Evolutionary conservation across 495 filamentous ascomycete species (phyloP), one percentile per base, ranked within the genome.

Genomic region (Aspergillus bertholletiae): DNA sequence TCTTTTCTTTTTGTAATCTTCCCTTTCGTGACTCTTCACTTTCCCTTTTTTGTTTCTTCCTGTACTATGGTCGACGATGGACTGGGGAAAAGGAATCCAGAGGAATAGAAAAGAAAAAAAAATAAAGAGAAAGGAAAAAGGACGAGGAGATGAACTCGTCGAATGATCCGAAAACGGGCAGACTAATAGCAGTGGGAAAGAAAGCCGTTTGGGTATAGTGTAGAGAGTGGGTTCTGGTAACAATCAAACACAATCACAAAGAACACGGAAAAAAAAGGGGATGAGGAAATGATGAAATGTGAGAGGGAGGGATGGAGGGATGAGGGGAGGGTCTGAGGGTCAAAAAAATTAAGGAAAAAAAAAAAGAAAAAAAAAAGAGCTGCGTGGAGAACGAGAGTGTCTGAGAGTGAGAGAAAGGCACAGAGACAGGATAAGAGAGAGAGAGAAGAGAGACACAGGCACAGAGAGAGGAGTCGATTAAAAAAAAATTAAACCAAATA

Each of bases 131-230:
- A 17, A 44, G 28, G 26, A 53, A 44, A 30, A 44, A 49, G 47
- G 24, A 21, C 21, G 47, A 32, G 7, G 40, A 45, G 50, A 53
- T 28, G 40, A 53, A 49, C 49, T 49, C 22, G 35, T 53, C 35
- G 46, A 47, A 49, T 15, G 57, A 53, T 53, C 51, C 55, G 55
- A 51, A 57, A 61, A 61, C 59, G 59, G 59, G 51, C 44, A 54
- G 48, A 53, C 44, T 54, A 53, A 52, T 43, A 53, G 46, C 49
- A 53, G 34, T 43, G 51, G 37, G 11, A 34, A 45, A 55, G 22
- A 43, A 46, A 50, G 28, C 49, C 20, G 46, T 44, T 34, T 24
- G 45, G 49, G 44, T 49, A 57, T 23, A 48, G 23, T 21, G 27
- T 49, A 24, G 46, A 45, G 34, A 37, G 47, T 40, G 34, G 41